These are phyloP conservation scores for Botrytis byssoidea DNA, from an alignment of 2,329 filamentous ascomycete species.

Conservation along the genomic window DNA sequence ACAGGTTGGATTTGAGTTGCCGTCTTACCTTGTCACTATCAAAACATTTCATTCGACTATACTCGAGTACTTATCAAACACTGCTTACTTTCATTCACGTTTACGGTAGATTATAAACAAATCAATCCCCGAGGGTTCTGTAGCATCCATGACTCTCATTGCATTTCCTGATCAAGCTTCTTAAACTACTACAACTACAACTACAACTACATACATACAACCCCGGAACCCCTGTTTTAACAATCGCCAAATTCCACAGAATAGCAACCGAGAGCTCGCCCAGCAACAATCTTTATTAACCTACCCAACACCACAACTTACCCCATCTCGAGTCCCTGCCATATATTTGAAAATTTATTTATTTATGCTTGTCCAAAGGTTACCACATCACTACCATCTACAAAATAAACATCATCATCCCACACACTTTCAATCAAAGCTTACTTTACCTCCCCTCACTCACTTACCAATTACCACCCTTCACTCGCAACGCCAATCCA, in stretches of 20 bases:
- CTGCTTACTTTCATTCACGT: not conserved
- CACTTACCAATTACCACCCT: constrained; percentile 4
- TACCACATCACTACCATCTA: not conserved
- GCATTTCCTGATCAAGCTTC: constrained; percentile 6
- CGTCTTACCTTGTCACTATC: not conserved
- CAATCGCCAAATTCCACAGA: not conserved
- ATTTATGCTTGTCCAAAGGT: not conserved
- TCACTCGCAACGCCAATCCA: not conserved
- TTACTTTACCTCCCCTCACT: not conserved
- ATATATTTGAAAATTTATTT: not conserved
- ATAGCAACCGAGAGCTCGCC: not conserved
- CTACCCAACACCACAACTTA: constrained; percentile 4
- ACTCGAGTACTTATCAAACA: not conserved
- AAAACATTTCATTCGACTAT: not conserved
- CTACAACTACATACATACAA: not conserved
- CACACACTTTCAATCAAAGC: not conserved
- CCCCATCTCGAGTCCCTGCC: not conserved
- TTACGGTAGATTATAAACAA: not conserved
- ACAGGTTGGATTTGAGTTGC: not conserved
- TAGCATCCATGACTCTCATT: not conserved
- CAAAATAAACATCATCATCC: constrained; percentile 1
- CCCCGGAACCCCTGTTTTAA: not conserved
- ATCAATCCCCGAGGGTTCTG: not conserved
- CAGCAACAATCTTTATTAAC: not conserved
- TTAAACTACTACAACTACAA: no score